These are phyloP conservation scores for Populus nigra DNA, from an alignment of 345 rosid species.

Conservation along the genomic window DNA sequence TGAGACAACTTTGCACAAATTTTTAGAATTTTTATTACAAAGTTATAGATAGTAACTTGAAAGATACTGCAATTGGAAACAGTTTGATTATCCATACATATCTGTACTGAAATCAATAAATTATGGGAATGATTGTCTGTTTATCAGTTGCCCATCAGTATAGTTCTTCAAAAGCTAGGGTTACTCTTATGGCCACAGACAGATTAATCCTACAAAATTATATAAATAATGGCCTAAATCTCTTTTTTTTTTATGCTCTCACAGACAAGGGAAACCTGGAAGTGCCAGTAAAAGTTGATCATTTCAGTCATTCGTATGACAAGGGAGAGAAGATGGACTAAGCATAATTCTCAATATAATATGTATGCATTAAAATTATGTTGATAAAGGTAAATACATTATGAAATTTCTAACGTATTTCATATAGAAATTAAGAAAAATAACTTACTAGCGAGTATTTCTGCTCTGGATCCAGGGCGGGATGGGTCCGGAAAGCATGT, in stretches of 20 bases:
- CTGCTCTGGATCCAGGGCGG: constrained; percentile 14
- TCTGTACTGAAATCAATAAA: background rate
- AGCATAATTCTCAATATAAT: background rate
- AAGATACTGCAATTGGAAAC: background rate
- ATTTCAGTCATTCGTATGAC: background rate
- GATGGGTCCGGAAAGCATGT: constrained; percentile 15
- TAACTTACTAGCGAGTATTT: constrained; percentile 12
- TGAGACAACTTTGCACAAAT: too few species aligned
- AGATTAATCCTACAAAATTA: background rate
- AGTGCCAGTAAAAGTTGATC: background rate
- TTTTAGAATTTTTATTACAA: too few species aligned
- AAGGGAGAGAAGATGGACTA: background rate
- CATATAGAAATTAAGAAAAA: background rate
- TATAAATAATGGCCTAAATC: too few species aligned
- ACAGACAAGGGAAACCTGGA: background rate
- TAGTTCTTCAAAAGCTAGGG: background rate
- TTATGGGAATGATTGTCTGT: background rate
- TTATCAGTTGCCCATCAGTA: too few species aligned
- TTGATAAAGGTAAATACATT: background rate
- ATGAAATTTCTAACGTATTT: background rate
- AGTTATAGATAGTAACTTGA: background rate
- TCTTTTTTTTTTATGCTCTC: background rate
- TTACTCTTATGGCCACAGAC: background rate
- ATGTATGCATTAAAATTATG: background rate
- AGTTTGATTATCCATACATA: background rate